Evolutionary conservation across 306 rosid genomes (phyloP).

Genomic region (Castanopsis chinensis): DNA sequence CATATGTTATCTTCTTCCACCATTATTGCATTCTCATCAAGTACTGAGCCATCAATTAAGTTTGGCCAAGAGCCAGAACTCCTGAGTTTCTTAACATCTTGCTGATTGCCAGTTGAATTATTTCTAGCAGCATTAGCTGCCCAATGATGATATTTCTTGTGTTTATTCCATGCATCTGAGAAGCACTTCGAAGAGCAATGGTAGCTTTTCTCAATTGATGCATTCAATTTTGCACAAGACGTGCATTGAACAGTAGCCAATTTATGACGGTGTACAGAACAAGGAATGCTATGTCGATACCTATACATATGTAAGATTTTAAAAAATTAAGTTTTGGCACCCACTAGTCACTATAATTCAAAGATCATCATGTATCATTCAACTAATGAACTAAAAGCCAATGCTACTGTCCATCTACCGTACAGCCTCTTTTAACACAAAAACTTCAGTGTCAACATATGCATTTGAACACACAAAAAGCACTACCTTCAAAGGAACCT

Average conservation of each 20-base stretch:
- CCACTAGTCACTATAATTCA: not conserved
- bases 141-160: constrained; percentile 3
- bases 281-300: constrained; percentile 19
- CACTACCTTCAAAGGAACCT: not conserved
- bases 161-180: constrained; percentile 14
- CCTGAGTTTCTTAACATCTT: not conserved
- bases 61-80: constrained; percentile 24
- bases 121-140: not conserved
- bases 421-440: not conserved
- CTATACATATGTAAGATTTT: constrained; percentile 1
- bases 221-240: constrained; percentile 17
- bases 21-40: not conserved
- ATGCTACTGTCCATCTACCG: not conserved
- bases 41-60: not conserved
- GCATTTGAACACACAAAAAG: not conserved
- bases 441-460: not conserved
- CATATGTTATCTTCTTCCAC: constrained; percentile 16
- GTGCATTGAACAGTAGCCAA: constrained; percentile 12
- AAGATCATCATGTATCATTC: not conserved
- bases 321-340: not conserved
- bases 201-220: constrained; percentile 16
- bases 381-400: not conserved
- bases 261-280: constrained; percentile 20
- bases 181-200: constrained; percentile 22
- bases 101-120: not conserved